Evolutionary conservation across 257 asterid species (phyloP).

Genomic region (Solanum chiquidenum): DNA sequence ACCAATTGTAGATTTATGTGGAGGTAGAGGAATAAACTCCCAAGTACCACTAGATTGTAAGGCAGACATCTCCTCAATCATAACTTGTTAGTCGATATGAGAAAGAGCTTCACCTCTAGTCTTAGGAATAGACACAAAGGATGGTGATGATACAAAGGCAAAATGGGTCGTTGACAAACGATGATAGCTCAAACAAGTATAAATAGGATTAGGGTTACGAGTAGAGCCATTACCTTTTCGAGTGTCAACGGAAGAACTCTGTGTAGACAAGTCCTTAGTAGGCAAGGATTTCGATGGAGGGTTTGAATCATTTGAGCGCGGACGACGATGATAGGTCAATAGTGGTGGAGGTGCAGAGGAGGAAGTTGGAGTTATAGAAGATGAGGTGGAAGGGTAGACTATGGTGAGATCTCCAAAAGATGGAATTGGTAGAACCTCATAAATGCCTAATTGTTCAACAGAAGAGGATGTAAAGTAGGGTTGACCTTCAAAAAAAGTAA

Average conservation of each 20-base stretch:
- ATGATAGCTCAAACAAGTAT: background rate
- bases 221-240: background rate
- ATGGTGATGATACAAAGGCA: background rate
- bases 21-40: background rate
- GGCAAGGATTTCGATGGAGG: background rate
- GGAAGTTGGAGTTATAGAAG: background rate
- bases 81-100: background rate
- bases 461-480: background rate
- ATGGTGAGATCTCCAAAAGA: background rate
- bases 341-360: background rate
- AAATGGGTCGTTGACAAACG: background rate
- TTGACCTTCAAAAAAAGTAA: background rate
- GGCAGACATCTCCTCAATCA: background rate
- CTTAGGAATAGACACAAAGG: background rate
- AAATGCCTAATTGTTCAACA: background rate
- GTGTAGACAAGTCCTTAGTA: background rate
- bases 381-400: background rate
- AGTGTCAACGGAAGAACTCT: background rate
- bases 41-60: background rate
- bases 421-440: background rate
- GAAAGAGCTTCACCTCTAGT: background rate
- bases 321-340: background rate
- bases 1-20: background rate
- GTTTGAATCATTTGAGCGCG: background rate
- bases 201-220: background rate